A percentile compares a stretch with the other conserved stretches of the same genome.
These are phyloP conservation scores for Taxawa tesnikishii DNA, from an alignment of 2,329 filamentous ascomycete species.

Conservation along the genomic window DNA sequence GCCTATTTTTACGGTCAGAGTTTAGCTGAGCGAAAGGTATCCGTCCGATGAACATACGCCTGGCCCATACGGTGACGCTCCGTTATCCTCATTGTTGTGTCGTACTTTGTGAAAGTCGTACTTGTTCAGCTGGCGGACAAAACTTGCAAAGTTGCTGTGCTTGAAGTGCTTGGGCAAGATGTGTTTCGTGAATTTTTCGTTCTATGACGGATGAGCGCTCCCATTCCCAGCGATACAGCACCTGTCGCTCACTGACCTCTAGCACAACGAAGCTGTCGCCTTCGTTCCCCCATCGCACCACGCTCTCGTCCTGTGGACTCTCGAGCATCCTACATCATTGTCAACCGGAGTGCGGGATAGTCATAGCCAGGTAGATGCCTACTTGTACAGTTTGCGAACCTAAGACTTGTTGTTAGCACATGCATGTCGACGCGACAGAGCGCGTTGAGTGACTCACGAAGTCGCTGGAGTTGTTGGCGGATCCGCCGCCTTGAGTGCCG, in stretches of 20 bases:
- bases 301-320: conserved; percentile 80
- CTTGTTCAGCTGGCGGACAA: conserved; percentile 90
- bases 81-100: conserved; percentile 76
- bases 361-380: conserved; percentile 34
- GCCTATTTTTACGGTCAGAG: conserved; percentile 41
- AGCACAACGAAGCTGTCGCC: conserved; percentile 95
- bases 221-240: neutral
- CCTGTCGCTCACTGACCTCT: conserved; percentile 51
- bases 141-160: conserved; percentile 96
- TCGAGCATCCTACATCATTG: conserved; percentile 70
- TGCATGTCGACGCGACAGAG: neutral
- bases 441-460: conserved; percentile 55
- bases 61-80: conserved; percentile 67
- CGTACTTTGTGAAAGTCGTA: conserved; percentile 98
- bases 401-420: too few species aligned
- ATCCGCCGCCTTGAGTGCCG: conserved; percentile 29
- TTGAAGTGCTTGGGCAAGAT: conserved; percentile 98
- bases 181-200: conserved; percentile 94
- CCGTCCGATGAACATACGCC: conserved; percentile 42
- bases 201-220: conserved; percentile 41
- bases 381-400: conserved; percentile 99
- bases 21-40: neutral
- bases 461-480: conserved; percentile 87
- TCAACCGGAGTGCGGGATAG: neutral
- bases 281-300: conserved; percentile 90